These are phyloP conservation scores for Chlorella vulgaris DNA, from an alignment of 139 green algal species.

Conservation along the genomic window DNA sequence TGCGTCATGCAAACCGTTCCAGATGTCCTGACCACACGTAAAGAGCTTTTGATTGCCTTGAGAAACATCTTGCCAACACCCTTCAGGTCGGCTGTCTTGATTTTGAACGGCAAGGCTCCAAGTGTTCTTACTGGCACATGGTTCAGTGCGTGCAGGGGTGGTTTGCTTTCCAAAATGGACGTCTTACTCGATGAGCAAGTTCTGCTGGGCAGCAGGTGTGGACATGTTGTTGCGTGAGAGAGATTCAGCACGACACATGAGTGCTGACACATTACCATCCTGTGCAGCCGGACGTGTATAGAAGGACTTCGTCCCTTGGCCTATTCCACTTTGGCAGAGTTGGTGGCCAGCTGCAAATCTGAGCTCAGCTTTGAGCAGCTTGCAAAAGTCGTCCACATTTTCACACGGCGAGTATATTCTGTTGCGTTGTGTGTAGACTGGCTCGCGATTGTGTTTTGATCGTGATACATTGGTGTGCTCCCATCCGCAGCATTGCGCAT, in stretches of 20 bases:
- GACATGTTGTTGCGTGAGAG: not conserved
- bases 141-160: not conserved
- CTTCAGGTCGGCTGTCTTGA: constrained; percentile 35
- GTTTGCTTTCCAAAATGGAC: constrained; percentile 50
- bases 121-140: constrained; percentile 18
- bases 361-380: constrained; percentile 76
- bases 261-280: not conserved
- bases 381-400: constrained; percentile 67
- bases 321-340: constrained; percentile 83
- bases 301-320: constrained; percentile 81
- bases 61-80: constrained; percentile 74
- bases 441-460: no score
- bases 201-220: constrained; percentile 66
- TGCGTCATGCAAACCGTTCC: constrained; percentile 58
- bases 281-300: constrained; percentile 59
- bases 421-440: not conserved
- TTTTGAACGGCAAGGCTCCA: not conserved
- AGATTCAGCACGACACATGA: not conserved
- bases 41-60: constrained; percentile 85
- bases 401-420: constrained; percentile 41
- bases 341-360: constrained; percentile 71
- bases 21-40: constrained; percentile 72
- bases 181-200: constrained; percentile 79
- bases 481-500: constrained; percentile 61
- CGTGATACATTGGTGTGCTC: not conserved